A percentile compares a stretch with the other conserved stretches of the same genome.
Evolutionary conservation across 2,329 filamentous ascomycete genomes (phyloP).

Genomic region (Ilyonectria destructans): DNA sequence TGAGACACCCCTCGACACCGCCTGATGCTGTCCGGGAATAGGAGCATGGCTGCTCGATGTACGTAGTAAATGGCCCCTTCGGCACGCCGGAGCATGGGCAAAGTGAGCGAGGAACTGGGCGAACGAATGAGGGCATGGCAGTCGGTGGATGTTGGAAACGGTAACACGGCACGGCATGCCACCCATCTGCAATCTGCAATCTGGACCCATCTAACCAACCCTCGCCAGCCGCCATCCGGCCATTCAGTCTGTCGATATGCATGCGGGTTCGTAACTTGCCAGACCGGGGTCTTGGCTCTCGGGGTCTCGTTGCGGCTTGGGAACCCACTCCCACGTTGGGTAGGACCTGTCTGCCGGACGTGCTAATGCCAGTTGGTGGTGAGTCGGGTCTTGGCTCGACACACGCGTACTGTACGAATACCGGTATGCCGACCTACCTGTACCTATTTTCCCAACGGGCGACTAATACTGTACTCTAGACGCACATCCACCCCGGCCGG

Average conservation of each 20-base stretch:
- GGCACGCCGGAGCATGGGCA: background rate
- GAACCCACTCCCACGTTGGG: slow-evolving; percentile 5
- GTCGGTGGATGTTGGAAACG: slow-evolving; percentile 15
- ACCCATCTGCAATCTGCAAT: slow-evolving; percentile 22
- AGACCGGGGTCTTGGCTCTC: background rate
- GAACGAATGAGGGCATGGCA: background rate
- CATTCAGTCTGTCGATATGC: background rate
- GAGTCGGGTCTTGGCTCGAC: background rate
- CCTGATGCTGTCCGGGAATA: slow-evolving; percentile 1
- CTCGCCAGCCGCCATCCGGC: background rate
- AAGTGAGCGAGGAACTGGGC: background rate
- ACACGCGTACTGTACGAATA: slow-evolving; percentile 1
- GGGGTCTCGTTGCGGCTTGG: background rate
- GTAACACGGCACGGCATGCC: slow-evolving; percentile 28
- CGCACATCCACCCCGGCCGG: background rate
- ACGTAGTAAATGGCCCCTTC: background rate
- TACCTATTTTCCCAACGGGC: background rate
- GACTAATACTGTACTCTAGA: slow-evolving; percentile 1
- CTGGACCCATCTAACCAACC: background rate
- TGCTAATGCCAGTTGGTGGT: background rate
- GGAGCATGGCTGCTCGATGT: slow-evolving; percentile 1
- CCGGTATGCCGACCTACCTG: background rate
- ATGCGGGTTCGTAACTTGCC: slow-evolving; percentile 2
- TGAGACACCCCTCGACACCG: slow-evolving; percentile 20
- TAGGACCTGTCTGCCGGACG: background rate